Percentiles rank a stretch among this genome's conserved stretches.
Conservation (phyloP, 495 filamentous ascomycete species). For the Tuber calosporum region DNA sequence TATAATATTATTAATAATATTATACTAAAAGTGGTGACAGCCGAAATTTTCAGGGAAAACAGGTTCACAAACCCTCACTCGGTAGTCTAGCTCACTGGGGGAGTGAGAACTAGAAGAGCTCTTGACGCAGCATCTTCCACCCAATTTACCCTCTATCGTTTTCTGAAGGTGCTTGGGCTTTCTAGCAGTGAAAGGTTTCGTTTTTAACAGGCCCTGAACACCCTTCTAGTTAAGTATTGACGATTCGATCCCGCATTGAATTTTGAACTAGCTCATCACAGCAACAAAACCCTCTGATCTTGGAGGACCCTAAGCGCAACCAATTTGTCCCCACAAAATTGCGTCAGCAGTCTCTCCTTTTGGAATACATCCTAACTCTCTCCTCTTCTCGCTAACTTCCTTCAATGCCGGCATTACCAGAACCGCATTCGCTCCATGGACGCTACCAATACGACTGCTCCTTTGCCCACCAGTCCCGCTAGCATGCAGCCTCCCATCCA, state of each 20-base stretch:
- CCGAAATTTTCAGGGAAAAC: not conserved
- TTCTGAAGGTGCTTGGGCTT: not conserved
- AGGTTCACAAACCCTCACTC: not conserved
- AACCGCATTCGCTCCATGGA: constrained; percentile 79
- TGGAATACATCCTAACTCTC: constrained; percentile 44
- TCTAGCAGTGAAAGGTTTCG: not conserved
- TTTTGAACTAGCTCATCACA: not conserved
- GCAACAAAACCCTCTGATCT: not conserved
- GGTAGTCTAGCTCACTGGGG: not conserved
- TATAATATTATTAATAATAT: not conserved
- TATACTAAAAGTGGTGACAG: not conserved
- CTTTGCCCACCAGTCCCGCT: constrained; percentile 82
- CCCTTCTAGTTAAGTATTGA: not conserved
- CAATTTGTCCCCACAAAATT: constrained; percentile 37
- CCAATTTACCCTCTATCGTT: not conserved
- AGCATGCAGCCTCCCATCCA: constrained; percentile 60
- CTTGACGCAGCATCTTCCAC: not conserved
- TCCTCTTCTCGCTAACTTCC: constrained; percentile 49
- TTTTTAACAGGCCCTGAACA: not conserved
- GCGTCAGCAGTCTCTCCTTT: constrained; percentile 34
- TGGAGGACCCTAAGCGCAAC: not conserved
- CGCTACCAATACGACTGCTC: constrained; percentile 80
- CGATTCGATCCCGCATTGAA: not conserved
- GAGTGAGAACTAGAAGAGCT: not conserved
- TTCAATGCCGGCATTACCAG: constrained; percentile 62